phyloP scores from a whole-genome alignment of 2,329 filamentous ascomycete genomes.

The Ilyonectria mors-panacis region DNA sequence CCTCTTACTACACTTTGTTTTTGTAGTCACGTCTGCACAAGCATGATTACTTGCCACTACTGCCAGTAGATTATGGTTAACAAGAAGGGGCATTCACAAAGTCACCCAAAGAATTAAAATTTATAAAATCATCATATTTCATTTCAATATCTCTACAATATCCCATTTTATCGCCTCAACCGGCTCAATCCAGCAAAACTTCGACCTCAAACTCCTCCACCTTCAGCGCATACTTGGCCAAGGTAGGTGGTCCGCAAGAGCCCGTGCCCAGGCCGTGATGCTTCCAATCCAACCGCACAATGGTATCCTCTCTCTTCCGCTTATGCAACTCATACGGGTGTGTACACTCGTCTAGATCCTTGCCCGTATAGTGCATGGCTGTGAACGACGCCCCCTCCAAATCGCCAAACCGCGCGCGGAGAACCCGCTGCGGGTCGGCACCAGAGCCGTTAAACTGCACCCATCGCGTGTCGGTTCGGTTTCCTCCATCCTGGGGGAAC shows the following conservation, averaged over 20 bases:
- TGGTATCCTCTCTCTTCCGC: slow-evolving; percentile 63
- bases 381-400: slow-evolving; percentile 68
- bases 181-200: slow-evolving; percentile 58
- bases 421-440: slow-evolving; percentile 44
- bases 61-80: too few relatives aligned
- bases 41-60: too few relatives aligned
- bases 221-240: slow-evolving; percentile 63
- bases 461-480: slow-evolving; percentile 75
- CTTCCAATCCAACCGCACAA: slow-evolving; percentile 72
- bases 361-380: slow-evolving; percentile 68
- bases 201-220: slow-evolving; percentile 61
- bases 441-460: slow-evolving; percentile 51
- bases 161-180: too few relatives aligned
- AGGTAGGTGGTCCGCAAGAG: slow-evolving; percentile 72
- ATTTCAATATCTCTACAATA: too few relatives aligned
- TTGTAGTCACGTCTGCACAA: too few relatives aligned
- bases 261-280: slow-evolving; percentile 76
- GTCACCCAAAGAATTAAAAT: background rate
- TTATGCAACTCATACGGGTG: slow-evolving; percentile 74
- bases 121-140: background rate
- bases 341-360: slow-evolving; percentile 66
- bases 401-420: slow-evolving; percentile 63
- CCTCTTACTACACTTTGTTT: too few relatives aligned
- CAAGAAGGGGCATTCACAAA: background rate
- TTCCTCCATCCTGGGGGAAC: slow-evolving; percentile 77